Percentiles rank a stretch among this genome's conserved stretches.
Evolutionary conservation across 352 stramenopile genomes (phyloP).

Genomic region (Globisporangium apiculatum): DNA sequence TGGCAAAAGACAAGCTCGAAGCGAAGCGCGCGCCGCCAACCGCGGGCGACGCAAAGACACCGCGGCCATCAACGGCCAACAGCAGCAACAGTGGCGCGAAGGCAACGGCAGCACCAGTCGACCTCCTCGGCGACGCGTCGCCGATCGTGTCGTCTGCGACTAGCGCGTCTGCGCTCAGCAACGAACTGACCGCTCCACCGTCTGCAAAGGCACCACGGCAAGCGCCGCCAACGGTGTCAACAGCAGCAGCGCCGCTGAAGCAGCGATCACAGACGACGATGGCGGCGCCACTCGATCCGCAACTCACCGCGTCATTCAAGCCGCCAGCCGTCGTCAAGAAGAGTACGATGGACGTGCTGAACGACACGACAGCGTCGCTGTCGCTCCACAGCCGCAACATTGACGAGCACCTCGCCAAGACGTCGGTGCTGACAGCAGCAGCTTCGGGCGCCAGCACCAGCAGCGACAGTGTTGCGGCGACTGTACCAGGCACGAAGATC

Average conservation of each 20-base stretch:
- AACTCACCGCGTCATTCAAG: slow-evolving; percentile 6
- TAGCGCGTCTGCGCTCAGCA: slow-evolving; percentile 7
- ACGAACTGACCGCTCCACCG: slow-evolving; percentile 11
- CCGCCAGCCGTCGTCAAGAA: slow-evolving; percentile 32
- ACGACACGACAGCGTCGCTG: slow-evolving; percentile 41
- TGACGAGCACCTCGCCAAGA: slow-evolving; percentile 15
- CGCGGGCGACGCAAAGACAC: slow-evolving; percentile 10
- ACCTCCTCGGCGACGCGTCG: slow-evolving; percentile 32
- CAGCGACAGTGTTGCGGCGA: background rate
- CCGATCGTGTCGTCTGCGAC: slow-evolving; percentile 15
- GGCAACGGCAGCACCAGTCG: slow-evolving; percentile 18
- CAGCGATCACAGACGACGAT: slow-evolving; percentile 3
- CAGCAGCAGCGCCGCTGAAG: background rate
- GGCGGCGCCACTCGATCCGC: background rate
- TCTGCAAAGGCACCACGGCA: slow-evolving; percentile 17
- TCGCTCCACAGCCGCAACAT: slow-evolving; percentile 16
- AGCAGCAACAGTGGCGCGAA: slow-evolving; percentile 10
- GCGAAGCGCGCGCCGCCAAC: slow-evolving; percentile 1
- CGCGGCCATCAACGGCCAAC: slow-evolving; percentile 1
- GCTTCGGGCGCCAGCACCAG: background rate
- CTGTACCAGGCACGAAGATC: slow-evolving; percentile 17
- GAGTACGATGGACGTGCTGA: slow-evolving; percentile 66
- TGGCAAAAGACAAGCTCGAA: slow-evolving; percentile 3
- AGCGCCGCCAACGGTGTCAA: slow-evolving; percentile 7
- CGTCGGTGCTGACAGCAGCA: background rate